Percentiles rank a stretch among this genome's conserved stretches.
Evolutionary conservation across 1,284 basidiomycete genomes (phyloP).

Genomic region (Cutaneotrichosporon curvatum): DNA sequence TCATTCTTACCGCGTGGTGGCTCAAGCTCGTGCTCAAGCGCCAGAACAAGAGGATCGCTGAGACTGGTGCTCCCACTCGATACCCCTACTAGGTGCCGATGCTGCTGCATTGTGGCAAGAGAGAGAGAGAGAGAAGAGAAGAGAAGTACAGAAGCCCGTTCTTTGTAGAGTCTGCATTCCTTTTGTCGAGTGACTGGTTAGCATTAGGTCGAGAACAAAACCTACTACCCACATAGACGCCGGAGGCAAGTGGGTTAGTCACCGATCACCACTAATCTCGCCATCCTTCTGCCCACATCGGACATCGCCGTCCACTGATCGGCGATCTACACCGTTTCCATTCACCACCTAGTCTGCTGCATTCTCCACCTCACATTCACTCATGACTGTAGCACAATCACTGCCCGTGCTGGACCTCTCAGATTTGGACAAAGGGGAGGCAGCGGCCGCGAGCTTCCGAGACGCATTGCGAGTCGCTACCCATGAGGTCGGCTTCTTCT

Average conservation of each 20-base stretch:
- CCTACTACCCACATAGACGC: conserved; percentile 59
- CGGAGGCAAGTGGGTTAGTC: conserved; percentile 50
- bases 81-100: conserved; percentile 11
- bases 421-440: conserved; percentile 1
- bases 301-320: no score
- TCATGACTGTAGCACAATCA: neutral
- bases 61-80: conserved; percentile 10
- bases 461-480: conserved; percentile 8
- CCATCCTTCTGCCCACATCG: neutral
- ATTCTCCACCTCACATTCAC: neutral
- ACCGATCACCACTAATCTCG: neutral
- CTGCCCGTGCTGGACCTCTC: conserved; percentile 14
- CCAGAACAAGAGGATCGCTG: conserved; percentile 15
- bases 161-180: conserved; percentile 71
- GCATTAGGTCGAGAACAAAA: conserved; percentile 57
- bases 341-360: neutral
- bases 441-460: conserved; percentile 9
- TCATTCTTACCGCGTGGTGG: conserved; percentile 10
- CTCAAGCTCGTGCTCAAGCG: conserved; percentile 16
- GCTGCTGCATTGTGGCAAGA: no score
- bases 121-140: no score
- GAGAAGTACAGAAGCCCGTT: conserved; percentile 75
- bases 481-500: conserved; percentile 29
- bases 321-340: no score
- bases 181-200: conserved; percentile 65